Evolutionary conservation across 2,329 filamentous ascomycete species (phyloP).

Genomic region (Colletotrichum costaricense): DNA sequence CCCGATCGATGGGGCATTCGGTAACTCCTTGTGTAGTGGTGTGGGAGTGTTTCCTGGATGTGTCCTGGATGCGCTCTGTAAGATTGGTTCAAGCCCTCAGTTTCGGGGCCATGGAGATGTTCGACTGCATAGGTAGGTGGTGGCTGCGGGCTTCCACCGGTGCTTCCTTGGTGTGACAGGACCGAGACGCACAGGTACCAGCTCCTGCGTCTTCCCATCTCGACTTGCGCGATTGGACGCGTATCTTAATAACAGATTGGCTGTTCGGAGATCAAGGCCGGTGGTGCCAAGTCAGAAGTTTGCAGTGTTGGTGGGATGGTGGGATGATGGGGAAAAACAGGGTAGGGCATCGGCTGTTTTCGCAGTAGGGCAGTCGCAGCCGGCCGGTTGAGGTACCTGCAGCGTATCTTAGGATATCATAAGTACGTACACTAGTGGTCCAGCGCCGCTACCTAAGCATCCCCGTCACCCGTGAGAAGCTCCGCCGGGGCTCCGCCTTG

Average conservation of each 20-base stretch:
- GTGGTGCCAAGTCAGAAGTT: neutral
- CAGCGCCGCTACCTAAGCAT: neutral
- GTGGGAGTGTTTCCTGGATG: neutral
- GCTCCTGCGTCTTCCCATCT: neutral
- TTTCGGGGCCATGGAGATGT: neutral
- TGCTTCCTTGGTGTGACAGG: slow-evolving; percentile 8
- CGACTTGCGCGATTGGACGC: neutral
- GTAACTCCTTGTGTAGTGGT: neutral
- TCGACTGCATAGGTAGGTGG: neutral
- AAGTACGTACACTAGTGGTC: neutral
- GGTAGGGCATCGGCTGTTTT: neutral
- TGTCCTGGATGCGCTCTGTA: neutral
- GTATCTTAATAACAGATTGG: neutral
- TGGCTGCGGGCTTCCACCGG: slow-evolving; percentile 4
- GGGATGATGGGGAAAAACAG: neutral
- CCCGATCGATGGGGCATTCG: neutral
- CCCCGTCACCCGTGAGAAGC: neutral
- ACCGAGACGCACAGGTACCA: slow-evolving; percentile 7
- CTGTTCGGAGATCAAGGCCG: neutral
- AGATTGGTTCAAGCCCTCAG: neutral
- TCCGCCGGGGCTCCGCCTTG: neutral
- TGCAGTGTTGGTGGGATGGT: neutral
- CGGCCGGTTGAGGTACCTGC: neutral
- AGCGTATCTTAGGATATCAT: too few relatives aligned
- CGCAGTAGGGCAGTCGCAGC: neutral